Percentiles rank a stretch among this genome's conserved stretches.
phyloP scores from a whole-genome alignment of 805 yeast species.

The Jamesozyma jinghongensis region DNA sequence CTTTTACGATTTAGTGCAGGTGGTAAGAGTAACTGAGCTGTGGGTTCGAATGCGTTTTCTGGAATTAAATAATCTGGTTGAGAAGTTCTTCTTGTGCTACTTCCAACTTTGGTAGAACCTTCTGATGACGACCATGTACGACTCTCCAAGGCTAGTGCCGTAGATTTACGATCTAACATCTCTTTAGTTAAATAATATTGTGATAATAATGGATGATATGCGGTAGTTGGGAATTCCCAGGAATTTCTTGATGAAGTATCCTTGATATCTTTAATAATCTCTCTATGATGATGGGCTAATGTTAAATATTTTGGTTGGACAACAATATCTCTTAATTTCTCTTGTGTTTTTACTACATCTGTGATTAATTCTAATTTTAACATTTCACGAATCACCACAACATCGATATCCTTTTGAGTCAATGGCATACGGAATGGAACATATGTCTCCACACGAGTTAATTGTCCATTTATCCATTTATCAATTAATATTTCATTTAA shows the following conservation, averaged over 20 bases:
- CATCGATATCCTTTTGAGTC: slow-evolving; percentile 24
- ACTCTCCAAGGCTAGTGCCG: neutral
- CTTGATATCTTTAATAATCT: slow-evolving; percentile 3
- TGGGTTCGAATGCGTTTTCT: neutral
- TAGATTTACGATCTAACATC: slow-evolving; percentile 42
- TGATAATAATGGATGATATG: slow-evolving; percentile 81
- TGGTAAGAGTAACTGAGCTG: neutral
- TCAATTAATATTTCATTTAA: slow-evolving; percentile 71
- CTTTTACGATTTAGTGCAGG: slow-evolving; percentile 38
- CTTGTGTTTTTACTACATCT: slow-evolving; percentile 42
- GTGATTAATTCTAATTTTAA: slow-evolving; percentile 67
- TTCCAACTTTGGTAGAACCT: neutral
- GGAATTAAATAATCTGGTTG: neutral
- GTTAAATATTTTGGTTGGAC: slow-evolving; percentile 49
- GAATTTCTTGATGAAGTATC: too few relatives aligned
- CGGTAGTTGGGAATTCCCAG: slow-evolving; percentile 51
- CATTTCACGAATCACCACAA: slow-evolving; percentile 65
- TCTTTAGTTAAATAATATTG: slow-evolving; percentile 84
- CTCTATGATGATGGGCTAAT: slow-evolving; percentile 21
- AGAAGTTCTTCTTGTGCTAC: too few relatives aligned
- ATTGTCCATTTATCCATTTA: slow-evolving; percentile 91
- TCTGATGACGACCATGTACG: neutral
- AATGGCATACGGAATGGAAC: slow-evolving; percentile 73
- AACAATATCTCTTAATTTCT: slow-evolving; percentile 42
- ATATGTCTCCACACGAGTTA: slow-evolving; percentile 39